Conservation (phyloP, 2,329 filamentous ascomycete species). For the Sporothrix schenckii region DNA sequence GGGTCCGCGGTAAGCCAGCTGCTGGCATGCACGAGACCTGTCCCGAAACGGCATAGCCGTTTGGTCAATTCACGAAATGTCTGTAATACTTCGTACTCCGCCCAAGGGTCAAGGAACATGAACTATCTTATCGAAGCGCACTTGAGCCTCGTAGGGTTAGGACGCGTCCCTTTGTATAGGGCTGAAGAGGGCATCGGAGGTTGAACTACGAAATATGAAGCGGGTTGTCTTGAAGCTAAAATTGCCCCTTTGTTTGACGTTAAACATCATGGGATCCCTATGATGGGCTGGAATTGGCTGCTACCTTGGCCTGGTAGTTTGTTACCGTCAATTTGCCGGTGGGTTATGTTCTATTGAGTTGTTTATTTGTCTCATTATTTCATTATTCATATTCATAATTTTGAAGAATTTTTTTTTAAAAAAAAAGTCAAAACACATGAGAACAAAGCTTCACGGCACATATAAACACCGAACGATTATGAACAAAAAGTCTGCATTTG, state of each 20-base stretch:
- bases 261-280: neutral
- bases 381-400: neutral
- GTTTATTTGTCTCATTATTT: neutral
- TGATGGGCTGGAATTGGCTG: neutral
- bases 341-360: neutral
- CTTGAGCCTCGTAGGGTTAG: neutral
- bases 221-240: neutral
- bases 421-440: neutral
- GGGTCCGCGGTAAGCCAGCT: neutral
- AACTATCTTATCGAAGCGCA: neutral
- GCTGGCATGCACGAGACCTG: neutral
- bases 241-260: neutral
- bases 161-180: neutral
- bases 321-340: neutral
- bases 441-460: neutral
- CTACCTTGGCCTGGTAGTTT: neutral
- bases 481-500: neutral
- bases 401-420: neutral
- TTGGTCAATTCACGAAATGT: neutral
- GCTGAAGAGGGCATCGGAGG: neutral
- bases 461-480: neutral
- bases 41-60: constrained; percentile 1
- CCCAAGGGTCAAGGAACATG: no score
- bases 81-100: no score
- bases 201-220: neutral